phyloP scores from a whole-genome alignment of 164 flowering plant genomes.

The Houttuynia cordata region DNA sequence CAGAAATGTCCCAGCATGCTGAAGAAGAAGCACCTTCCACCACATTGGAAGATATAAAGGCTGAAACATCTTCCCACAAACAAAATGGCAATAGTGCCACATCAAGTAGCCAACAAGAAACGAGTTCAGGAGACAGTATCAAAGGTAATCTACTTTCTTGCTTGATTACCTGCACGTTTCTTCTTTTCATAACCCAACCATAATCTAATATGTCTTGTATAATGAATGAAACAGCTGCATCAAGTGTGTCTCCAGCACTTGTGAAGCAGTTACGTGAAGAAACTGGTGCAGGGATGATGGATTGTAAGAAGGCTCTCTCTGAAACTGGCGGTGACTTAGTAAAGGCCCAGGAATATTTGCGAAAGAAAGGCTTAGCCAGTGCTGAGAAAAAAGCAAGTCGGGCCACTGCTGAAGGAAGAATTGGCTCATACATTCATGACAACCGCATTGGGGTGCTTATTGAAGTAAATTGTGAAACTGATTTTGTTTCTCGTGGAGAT shows the following conservation, averaged over 20 bases:
- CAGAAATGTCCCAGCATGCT: conserved; percentile 4
- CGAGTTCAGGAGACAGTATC: conserved; percentile 19
- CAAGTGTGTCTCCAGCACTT: conserved; percentile 69
- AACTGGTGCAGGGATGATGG: conserved; percentile 99
- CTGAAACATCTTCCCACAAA: conserved; percentile 12
- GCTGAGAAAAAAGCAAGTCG: conserved; percentile 95
- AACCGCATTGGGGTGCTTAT: conserved; percentile 81
- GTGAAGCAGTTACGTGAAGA: conserved; percentile 96
- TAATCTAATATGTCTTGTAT: background rate
- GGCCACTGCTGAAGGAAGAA: conserved; percentile 91
- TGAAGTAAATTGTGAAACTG: conserved; percentile 97
- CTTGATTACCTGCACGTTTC: background rate
- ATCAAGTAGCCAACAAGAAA: conserved; percentile 16
- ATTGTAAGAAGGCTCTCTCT: conserved; percentile 84
- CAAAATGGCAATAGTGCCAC: conserved; percentile 19
- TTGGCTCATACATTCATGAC: conserved; percentile 92
- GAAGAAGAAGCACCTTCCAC: conserved; percentile 12
- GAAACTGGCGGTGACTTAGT: conserved; percentile 81
- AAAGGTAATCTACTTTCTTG: conserved; percentile 35
- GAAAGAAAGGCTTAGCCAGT: conserved; percentile 96
- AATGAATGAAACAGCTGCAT: conserved; percentile 26
- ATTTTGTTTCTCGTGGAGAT: conserved; percentile 95
- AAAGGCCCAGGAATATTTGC: conserved; percentile 86
- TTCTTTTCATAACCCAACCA: background rate
- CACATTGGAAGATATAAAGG: conserved; percentile 12